A percentile compares a stretch with the other conserved stretches of the same genome.
phyloP scores from a whole-genome alignment of 2,329 filamentous ascomycete species.

The Pestalotiopsis fici region DNA sequence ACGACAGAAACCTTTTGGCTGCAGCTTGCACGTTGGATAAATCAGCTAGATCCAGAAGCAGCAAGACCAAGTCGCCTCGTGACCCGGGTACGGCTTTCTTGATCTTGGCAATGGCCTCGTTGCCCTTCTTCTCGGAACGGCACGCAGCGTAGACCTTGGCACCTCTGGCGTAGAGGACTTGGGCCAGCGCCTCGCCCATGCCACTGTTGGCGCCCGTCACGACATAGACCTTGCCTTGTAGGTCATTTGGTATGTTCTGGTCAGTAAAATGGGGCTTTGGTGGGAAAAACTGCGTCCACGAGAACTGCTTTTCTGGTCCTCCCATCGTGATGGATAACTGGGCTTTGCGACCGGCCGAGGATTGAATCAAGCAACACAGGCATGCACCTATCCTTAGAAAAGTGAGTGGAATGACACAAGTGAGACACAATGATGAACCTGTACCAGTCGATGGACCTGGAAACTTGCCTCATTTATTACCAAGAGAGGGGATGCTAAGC shows the following conservation, averaged over 20 bases:
- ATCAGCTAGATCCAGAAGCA: slow-evolving; percentile 26
- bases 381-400: neutral
- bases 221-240: slow-evolving; percentile 3
- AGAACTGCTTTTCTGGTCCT: neutral
- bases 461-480: neutral
- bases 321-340: neutral
- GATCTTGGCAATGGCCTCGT: neutral
- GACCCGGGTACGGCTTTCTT: neutral
- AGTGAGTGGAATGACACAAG: neutral
- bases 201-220: slow-evolving; percentile 6
- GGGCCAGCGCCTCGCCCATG: slow-evolving; percentile 2
- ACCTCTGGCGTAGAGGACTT: neutral
- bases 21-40: slow-evolving; percentile 24
- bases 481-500: neutral
- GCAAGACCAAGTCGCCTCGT: slow-evolving; percentile 9
- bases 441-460: neutral
- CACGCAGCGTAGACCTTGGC: slow-evolving; percentile 2
- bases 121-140: slow-evolving; percentile 3
- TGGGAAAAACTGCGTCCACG: slow-evolving; percentile 4
- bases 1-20: slow-evolving; percentile 18
- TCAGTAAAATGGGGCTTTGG: slow-evolving; percentile 1
- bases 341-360: neutral
- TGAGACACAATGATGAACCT: neutral
- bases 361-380: neutral
- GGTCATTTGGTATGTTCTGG: neutral